Base-by-base conservation (phyloP, 2,329 filamentous ascomycete genomes). In the Ophiosphaerella narmari region DNA sequence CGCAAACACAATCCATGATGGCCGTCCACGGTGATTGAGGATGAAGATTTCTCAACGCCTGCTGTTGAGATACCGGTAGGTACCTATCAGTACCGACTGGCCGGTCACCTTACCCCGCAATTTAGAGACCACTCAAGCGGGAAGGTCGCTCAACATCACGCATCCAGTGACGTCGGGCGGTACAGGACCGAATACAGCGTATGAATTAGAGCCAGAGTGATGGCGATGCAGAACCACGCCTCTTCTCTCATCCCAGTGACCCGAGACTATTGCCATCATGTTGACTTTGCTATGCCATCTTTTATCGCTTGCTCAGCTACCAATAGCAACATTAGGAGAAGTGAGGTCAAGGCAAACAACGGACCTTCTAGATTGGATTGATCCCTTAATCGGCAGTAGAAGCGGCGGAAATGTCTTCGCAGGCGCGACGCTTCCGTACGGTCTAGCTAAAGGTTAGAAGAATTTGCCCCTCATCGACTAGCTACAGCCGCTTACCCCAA, bases 391-490 rank as follows among this genome's bases (percentile, higher is more conserved):
- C 41, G 77, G 77, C 7, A 76, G 70, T 11, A 62, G 64, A 37
- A 72, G 72, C 46, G 76, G 75, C 21, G 73, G 77, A 2, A 77
- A 79, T 71, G 77, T 79, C 26, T 79, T 79, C 49, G 60, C 75
- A 12, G 77, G 77, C 18, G 77, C 77, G 3, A 77, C 74, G 14
- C 51, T 79, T 48, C 77, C 77, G 5, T 79, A 77, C 48, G 74
- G 70, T 11, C 76, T 80, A 74, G 76, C 75, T 3, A 78, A 79
- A 60, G 66, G 66, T 64, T 26, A 31, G 39, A 18, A n/a, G 7
- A 9, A 41, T 6, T 3, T 13, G 7, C 26, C 26, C 12, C 9
- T 21, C n/a, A 8, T 16, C n/a, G n/a, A 23, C 12, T 13, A 38
- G 18, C 6, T 26, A 16, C 23, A 16, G 9, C 13, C 32, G 43